Evolutionary conservation across 169 alveolate genomes (phyloP), one percentile per base, ranked within the genome.

Genomic region (Eimeria maxima): DNA sequence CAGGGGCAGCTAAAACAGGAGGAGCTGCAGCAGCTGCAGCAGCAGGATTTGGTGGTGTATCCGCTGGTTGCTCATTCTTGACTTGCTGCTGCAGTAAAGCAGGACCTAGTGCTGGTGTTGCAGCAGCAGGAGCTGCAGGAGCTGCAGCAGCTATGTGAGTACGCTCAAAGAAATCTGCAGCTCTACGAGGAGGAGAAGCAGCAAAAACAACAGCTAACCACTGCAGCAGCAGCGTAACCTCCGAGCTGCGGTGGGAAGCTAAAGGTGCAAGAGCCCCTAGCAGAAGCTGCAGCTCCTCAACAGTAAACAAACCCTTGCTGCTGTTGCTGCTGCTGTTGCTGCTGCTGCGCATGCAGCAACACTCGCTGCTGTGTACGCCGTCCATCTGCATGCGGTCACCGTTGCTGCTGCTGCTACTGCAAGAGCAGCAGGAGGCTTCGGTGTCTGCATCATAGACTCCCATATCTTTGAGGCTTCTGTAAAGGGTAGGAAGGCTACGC

Each of bases 161-260:
- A 33, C 73, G 69, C 42, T 50, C 47, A 22, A 81, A 20, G 71
- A 81, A 45, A 24, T 81, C 90, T 24, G 90, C 6, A 24, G 90
- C 90, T 33, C 14, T 18, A 33, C 73, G 90, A 47, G 90, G 90
- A 45, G 90, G 71, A 22, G 90, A 73, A 81, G 90, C 90, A 81
- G 90, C 90, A 81, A 81, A 81, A 7, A 81, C 73, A 27, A 81
- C 90, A 45, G 90, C 90, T 22, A 81, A 50, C 90, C 90, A 81
- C 90, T 81, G 90, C 73, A 81, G 90, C 90, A 81, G 71, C 73
- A 81, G 50, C 69, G 50, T 45, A 10, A 81, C 90, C 22, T 81
- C 90, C 6, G 90, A 29, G 71, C 90, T 81, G 90, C 90, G 90
- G 71, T 81, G 90, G 24, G n/a, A 8, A 0, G 73, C 90, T 18